These are phyloP conservation scores for Eucalyptus fibrosa DNA, from an alignment of 345 rosid species.

Conservation along the genomic window DNA sequence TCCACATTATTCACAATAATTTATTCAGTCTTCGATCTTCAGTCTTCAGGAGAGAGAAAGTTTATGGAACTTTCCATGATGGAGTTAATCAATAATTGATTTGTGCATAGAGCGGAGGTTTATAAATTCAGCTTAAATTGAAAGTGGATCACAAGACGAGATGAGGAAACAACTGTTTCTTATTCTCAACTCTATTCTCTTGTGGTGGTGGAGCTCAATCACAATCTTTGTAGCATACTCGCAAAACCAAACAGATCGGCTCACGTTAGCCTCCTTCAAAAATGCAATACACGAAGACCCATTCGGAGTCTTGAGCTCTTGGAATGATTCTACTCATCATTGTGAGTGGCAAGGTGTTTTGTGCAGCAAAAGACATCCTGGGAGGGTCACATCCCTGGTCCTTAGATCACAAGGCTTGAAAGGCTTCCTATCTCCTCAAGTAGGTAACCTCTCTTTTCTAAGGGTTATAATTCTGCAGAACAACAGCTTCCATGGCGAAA, in stretches of 20 bases:
- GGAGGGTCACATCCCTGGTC: neutral
- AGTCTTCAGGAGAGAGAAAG: neutral
- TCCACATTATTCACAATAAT: too few relatives aligned
- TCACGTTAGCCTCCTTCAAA: neutral
- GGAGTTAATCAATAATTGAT: neutral
- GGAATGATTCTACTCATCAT: neutral
- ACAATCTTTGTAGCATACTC: fast-evolving
- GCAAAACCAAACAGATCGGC: neutral
- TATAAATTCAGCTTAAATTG: neutral
- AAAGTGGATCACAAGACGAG: neutral
- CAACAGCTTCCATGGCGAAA: neutral
- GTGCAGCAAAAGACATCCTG: neutral
- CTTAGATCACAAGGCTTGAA: neutral
- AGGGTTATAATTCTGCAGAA: neutral
- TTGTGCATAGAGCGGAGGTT: neutral
- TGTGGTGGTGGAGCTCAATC: neutral
- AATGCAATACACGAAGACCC: neutral
- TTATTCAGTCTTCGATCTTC: too few relatives aligned
- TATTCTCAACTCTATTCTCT: neutral
- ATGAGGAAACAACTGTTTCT: neutral
- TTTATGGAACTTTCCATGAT: neutral
- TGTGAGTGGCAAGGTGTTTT: neutral
- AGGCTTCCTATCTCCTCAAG: neutral
- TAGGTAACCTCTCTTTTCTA: neutral
- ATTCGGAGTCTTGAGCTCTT: neutral